phyloP scores from a whole-genome alignment of 2,329 filamentous ascomycete genomes.

The Epichloe coenophiala region DNA sequence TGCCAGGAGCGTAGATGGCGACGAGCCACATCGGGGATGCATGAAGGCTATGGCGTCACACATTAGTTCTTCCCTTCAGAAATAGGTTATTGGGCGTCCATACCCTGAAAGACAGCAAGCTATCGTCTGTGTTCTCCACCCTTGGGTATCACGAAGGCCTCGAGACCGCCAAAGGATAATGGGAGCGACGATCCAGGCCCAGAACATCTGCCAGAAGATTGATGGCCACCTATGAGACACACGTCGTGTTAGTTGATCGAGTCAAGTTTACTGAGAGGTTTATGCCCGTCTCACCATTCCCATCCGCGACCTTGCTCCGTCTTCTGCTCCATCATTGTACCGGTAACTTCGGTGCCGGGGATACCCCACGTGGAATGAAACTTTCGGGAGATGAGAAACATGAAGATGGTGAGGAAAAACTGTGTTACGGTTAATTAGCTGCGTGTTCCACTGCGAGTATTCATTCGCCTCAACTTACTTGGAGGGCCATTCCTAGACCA shows the following conservation, averaged over 20 bases:
- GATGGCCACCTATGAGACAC: conserved; percentile 39
- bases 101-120: conserved; percentile 33
- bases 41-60: conserved; percentile 32
- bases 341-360: conserved; percentile 45
- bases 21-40: conserved; percentile 56
- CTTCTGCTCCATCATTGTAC: conserved; percentile 37
- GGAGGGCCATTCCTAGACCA: conserved; percentile 38
- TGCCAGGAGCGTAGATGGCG: conserved; percentile 37
- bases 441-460: not conserved
- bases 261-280: not conserved
- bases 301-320: conserved; percentile 37
- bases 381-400: conserved; percentile 51
- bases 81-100: conserved; percentile 3
- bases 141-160: conserved; percentile 48
- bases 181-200: conserved; percentile 49
- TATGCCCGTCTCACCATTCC: conserved; percentile 41
- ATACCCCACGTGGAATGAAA: conserved; percentile 50
- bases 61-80: not conserved
- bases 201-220: conserved; percentile 50
- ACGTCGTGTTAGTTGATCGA: not conserved
- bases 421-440: conserved; percentile 15
- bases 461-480: conserved; percentile 27
- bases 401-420: conserved; percentile 43
- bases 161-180: conserved; percentile 48
- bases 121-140: conserved; percentile 52